These are phyloP conservation scores for Vaccinium vitisidaea DNA, from an alignment of 148 eudicot genomes.

Conservation along the genomic window DNA sequence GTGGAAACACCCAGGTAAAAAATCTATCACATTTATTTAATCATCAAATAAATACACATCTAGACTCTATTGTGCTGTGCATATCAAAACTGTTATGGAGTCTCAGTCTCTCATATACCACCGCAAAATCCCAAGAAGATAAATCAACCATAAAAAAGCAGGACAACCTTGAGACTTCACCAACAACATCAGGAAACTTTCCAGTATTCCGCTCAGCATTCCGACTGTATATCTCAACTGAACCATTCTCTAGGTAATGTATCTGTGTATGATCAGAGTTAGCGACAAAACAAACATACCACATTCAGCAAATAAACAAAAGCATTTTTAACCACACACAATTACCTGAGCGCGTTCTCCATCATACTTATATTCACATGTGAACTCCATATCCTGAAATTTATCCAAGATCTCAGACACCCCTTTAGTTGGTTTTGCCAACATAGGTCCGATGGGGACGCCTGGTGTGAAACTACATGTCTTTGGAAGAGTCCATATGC, in stretches of 20 bases:
- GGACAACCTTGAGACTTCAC: constrained; percentile 56
- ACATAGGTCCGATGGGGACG: constrained; percentile 94
- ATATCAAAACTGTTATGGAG: neutral
- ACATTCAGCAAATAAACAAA: constrained; percentile 8
- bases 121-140: neutral
- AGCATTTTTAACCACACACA: constrained; percentile 10
- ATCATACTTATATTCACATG: constrained; percentile 97
- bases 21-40: neutral
- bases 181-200: constrained; percentile 89
- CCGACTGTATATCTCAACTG: constrained; percentile 89
- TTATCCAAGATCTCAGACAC: constrained; percentile 92
- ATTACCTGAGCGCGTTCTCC: constrained; percentile 97
- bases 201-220: constrained; percentile 94
- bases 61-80: neutral
- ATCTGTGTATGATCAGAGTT: constrained; percentile 40
- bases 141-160: neutral
- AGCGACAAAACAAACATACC: constrained; percentile 6
- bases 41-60: neutral
- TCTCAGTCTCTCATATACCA: neutral
- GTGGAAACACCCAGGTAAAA: neutral
- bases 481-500: constrained; percentile 78
- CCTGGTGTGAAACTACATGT: constrained; percentile 79
- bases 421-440: constrained; percentile 92
- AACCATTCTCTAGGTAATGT: constrained; percentile 89
- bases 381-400: constrained; percentile 83